A percentile compares a stretch with the other conserved stretches of the same genome.
Evolutionary conservation across 257 asterid genomes (phyloP).

Genomic region (Catharanthus roseus): DNA sequence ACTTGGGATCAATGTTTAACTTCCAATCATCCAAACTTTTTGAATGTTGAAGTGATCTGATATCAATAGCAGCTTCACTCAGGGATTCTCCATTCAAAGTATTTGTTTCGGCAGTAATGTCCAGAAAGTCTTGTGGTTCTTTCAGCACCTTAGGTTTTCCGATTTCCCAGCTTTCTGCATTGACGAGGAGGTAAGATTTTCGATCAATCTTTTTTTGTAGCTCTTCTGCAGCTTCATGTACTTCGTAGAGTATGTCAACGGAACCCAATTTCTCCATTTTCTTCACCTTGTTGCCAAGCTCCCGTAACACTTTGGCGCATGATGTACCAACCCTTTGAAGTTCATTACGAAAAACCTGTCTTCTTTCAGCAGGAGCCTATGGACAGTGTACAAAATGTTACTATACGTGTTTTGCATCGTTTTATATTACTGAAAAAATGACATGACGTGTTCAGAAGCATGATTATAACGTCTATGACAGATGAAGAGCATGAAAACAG

Average conservation of each 20-base stretch:
- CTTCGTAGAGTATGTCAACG: conserved; percentile 31
- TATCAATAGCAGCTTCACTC: conserved; percentile 39
- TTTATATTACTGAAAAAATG: neutral
- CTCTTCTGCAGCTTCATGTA: conserved; percentile 45
- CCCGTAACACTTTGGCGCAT: conserved; percentile 50
- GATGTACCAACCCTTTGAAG: conserved; percentile 55
- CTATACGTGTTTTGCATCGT: neutral
- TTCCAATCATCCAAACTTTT: conserved; percentile 42
- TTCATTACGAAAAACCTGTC: conserved; percentile 55
- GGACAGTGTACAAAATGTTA: neutral
- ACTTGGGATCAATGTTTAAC: neutral
- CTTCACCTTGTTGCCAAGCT: conserved; percentile 53
- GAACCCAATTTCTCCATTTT: conserved; percentile 55
- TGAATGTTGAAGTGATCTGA: conserved; percentile 24
- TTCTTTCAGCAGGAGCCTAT: conserved; percentile 66
- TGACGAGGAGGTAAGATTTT: conserved; percentile 61
- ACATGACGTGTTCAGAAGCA: neutral
- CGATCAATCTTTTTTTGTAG: conserved; percentile 46
- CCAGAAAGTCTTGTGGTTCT: conserved; percentile 26
- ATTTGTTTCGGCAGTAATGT: conserved; percentile 19
- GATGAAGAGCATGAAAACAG: neutral
- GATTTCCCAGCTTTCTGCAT: conserved; percentile 63
- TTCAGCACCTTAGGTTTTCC: conserved; percentile 29
- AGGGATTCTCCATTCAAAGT: conserved; percentile 28
- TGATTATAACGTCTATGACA: neutral